Evolutionary conservation across 192 early-diverging fungal species (phyloP), one percentile per base, ranked within the genome.

Genomic region (Linnemannia hyalina): DNA sequence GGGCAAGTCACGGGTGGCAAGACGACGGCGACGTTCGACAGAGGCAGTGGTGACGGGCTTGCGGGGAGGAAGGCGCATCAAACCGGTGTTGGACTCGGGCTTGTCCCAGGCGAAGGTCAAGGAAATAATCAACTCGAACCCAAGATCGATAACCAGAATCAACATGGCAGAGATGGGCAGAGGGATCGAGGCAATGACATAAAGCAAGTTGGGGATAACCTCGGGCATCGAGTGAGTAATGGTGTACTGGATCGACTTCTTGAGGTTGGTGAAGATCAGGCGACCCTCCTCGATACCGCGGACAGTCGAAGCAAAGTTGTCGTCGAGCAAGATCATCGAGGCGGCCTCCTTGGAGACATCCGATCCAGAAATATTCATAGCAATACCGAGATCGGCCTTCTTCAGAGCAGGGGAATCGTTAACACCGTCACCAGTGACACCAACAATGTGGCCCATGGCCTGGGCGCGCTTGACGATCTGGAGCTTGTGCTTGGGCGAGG

Each of bases 261-360:
- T 97, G 75, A 99, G 88, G 89, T 99, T 99, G 86, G 92, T 90
- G 89, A 99, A 99, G 80, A 99, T 98, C 70, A 99, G 88, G 22
- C 98, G 94, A 54, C 97, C 98, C 84, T 99, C 97, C 87, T 96
- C 95, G 85, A 99, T 97, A 83, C 97, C 98, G 38, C 90, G 87
- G 60, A 99, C 95, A 60, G 95, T 96, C 15, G 96, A 96, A 20
- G 98, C 97, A 95, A 99, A 99, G 93, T 99, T 99, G 89, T 99
- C 97, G 88, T 99, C 97, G 52, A 99, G 87, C 71, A 99, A 90
- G 83, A 99, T 97, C 98, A 99, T 99, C 69, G 97, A 91, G 32
- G 98, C 98, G 10, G 96, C 96, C 78, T 98, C 97, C 88, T 99
- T 99, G 46, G 96, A 96, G 36, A 99, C 97, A 88, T 99, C 98